Evolutionary conservation across 2,329 filamentous ascomycete genomes (phyloP).

Genomic region (Reticulascus tulasneorum): DNA sequence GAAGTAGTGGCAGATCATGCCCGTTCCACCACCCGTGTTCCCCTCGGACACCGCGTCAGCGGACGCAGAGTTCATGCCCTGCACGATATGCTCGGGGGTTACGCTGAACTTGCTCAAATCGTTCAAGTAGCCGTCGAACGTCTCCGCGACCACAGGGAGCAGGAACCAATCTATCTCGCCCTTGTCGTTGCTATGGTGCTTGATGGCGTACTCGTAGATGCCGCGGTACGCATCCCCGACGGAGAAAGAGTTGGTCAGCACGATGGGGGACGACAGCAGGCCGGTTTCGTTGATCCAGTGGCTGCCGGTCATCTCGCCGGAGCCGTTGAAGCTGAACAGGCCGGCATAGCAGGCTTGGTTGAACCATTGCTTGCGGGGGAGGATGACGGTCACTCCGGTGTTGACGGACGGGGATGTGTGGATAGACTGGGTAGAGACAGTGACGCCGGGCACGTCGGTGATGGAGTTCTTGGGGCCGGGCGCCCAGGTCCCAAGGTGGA

Average conservation of each 20-base stretch:
- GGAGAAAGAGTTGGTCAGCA: constrained; percentile 55
- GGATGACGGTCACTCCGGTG: constrained; percentile 46
- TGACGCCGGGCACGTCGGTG: constrained; percentile 47
- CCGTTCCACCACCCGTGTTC: constrained; percentile 62
- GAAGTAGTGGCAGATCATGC: constrained; percentile 63
- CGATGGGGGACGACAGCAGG: constrained; percentile 53
- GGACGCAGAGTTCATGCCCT: constrained; percentile 48
- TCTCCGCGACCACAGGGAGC: constrained; percentile 57
- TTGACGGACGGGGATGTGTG: constrained; percentile 34
- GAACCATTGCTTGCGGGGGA: constrained; percentile 42
- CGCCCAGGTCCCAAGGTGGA: constrained; percentile 39
- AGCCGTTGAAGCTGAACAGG: constrained; percentile 61
- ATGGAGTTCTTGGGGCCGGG: constrained; percentile 45
- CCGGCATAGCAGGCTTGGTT: constrained; percentile 41
- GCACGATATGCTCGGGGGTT: constrained; percentile 47
- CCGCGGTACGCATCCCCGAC: constrained; percentile 57
- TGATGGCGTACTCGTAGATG: constrained; percentile 51
- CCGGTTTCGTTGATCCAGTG: constrained; percentile 62
- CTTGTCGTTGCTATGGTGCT: constrained; percentile 36
- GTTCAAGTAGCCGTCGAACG: constrained; percentile 59
- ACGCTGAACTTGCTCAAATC: constrained; percentile 54
- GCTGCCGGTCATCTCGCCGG: constrained; percentile 57
- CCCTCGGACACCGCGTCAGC: constrained; percentile 55
- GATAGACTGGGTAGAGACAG: constrained; percentile 42
- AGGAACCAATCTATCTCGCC: constrained; percentile 49